Evolutionary conservation across 1,284 basidiomycete genomes (phyloP).

Genomic region (Ganoderma leucocontextum): DNA sequence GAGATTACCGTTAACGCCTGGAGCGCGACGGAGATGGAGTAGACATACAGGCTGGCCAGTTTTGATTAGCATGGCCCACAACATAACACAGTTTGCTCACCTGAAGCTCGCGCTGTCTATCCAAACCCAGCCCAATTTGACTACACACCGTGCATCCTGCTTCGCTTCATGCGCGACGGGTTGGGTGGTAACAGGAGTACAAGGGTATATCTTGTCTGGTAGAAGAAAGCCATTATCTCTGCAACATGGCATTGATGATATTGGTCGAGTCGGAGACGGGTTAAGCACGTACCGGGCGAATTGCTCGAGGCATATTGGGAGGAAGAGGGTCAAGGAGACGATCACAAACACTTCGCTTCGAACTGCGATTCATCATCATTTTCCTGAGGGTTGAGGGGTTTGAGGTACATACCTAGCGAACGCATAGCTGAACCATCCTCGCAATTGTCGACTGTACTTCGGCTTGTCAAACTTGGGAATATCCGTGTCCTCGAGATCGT

Average conservation of each 20-base stretch:
- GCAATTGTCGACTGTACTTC: conserved; percentile 53
- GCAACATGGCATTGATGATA: background rate
- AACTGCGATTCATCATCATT: background rate
- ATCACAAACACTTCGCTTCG: conserved; percentile 85
- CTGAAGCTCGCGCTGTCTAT: conserved; percentile 90
- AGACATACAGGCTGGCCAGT: conserved; percentile 78
- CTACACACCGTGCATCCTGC: conserved; percentile 64
- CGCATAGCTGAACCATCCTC: conserved; percentile 80
- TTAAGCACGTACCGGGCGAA: conserved; percentile 57
- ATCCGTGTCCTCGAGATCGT: background rate
- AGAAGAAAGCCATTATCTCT: conserved; percentile 80
- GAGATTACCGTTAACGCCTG: conserved; percentile 93
- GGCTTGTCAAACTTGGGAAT: conserved; percentile 29
- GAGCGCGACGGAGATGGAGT: conserved; percentile 84
- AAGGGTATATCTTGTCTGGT: conserved; percentile 66
- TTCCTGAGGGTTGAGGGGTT: no score
- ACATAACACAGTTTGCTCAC: conserved; percentile 45
- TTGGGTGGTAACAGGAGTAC: conserved; percentile 42
- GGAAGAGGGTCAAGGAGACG: conserved; percentile 80
- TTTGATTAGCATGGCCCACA: background rate
- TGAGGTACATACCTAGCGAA: conserved; percentile 67
- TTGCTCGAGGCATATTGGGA: conserved; percentile 85
- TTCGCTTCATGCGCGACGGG: conserved; percentile 32
- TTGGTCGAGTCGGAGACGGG: background rate
- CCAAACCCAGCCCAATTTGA: conserved; percentile 81